A percentile compares a stretch with the other conserved stretches of the same genome.
Evolutionary conservation across 768 basidiomycete genomes (phyloP).

Genomic region (Lactifluus pinguis): DNA sequence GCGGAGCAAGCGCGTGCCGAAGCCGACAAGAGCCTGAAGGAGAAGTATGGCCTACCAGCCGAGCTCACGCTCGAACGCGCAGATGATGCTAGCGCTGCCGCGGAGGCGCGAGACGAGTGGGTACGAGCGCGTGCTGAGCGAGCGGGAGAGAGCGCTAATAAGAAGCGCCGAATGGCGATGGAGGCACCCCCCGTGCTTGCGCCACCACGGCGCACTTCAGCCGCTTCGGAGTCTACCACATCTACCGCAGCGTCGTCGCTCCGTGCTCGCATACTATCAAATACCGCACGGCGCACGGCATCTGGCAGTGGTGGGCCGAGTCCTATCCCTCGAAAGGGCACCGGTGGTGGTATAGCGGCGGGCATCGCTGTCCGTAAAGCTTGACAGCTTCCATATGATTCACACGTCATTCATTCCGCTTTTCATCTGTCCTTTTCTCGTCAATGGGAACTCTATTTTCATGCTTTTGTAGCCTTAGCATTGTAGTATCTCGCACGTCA

Average conservation of each 20-base stretch:
- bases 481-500: too few species aligned
- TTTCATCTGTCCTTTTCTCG: neutral
- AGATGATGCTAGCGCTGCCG: conserved; percentile 44
- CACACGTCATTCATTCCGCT: neutral
- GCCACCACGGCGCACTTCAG: neutral
- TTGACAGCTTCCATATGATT: neutral
- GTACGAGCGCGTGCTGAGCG: conserved; percentile 40
- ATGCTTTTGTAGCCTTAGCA: conserved; percentile 8
- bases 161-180: conserved; percentile 36
- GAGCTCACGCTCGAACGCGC: conserved; percentile 57
- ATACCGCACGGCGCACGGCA: conserved; percentile 10
- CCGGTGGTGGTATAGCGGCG: neutral
- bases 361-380: conserved; percentile 13
- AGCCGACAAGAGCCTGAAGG: conserved; percentile 64
- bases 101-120: conserved; percentile 59
- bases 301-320: neutral
- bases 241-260: conserved; percentile 11
- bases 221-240: neutral
- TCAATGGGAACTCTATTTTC: neutral
- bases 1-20: conserved; percentile 57
- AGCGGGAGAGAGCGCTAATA: conserved; percentile 33
- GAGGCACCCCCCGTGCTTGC: conserved; percentile 14
- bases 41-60: conserved; percentile 68
- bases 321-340: neutral
- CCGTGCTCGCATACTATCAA: conserved; percentile 15